phyloP scores from a whole-genome alignment of 768 basidiomycete species.

The Calocera viscosa region DNA sequence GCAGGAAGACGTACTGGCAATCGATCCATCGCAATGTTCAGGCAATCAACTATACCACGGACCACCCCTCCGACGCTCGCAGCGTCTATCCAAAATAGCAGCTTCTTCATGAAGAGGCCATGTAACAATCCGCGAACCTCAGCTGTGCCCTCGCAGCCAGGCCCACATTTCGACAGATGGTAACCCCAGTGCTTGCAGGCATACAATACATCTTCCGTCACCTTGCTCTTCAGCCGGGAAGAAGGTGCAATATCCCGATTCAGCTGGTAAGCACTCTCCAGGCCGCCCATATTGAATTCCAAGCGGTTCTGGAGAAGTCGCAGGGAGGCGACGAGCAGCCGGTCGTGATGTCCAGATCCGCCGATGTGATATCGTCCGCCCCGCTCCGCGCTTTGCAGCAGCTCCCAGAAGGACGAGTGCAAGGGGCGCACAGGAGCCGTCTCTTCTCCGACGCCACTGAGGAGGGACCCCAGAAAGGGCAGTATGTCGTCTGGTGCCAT shows the following conservation, averaged over 20 bases:
- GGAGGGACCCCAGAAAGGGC: background rate
- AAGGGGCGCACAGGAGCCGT: background rate
- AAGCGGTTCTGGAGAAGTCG: background rate
- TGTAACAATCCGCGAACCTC: background rate
- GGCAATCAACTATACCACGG: too few species aligned
- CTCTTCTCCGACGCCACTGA: background rate
- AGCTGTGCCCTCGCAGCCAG: background rate
- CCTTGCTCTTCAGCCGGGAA: background rate
- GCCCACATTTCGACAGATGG: background rate
- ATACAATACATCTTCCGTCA: background rate
- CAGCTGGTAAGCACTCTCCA: background rate
- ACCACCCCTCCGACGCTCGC: background rate
- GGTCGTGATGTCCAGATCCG: background rate
- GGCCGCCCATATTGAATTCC: background rate
- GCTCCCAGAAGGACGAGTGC: background rate
- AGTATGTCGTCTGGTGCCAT: background rate
- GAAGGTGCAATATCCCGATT: background rate
- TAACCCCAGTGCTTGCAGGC: constrained; percentile 8
- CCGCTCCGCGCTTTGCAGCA: background rate
- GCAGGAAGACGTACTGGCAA: too few species aligned
- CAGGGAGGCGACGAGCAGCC: background rate
- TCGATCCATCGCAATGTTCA: too few species aligned
- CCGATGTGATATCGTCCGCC: background rate
- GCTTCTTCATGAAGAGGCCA: background rate
- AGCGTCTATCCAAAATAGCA: background rate